A percentile compares a stretch with the other conserved stretches of the same genome.
Conservation (phyloP, 352 stramenopile genomes). For the Elongisporangium anandrum region DNA sequence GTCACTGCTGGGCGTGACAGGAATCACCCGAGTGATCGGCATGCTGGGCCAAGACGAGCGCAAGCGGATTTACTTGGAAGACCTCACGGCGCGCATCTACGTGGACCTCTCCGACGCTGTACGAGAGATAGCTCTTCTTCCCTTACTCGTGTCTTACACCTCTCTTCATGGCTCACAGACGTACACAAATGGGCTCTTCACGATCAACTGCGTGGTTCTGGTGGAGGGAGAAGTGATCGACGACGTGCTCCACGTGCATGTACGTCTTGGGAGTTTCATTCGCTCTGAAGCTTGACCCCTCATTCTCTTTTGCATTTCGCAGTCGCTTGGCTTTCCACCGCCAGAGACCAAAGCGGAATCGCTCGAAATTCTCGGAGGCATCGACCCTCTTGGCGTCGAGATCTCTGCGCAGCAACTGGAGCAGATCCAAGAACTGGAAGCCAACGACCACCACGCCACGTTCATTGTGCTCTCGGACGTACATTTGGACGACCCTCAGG, state of each 20-base stretch:
- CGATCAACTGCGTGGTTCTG: conserved; percentile 90
- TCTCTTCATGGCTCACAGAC: conserved; percentile 18
- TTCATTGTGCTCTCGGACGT: conserved; percentile 95
- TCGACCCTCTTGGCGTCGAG: conserved; percentile 82
- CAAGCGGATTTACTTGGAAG: conserved; percentile 73
- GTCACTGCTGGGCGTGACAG: conserved; percentile 76
- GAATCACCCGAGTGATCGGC: conserved; percentile 74
- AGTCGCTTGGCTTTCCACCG: conserved; percentile 90
- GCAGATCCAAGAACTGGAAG: conserved; percentile 78
- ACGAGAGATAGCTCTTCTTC: neutral
- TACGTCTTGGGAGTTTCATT: conserved; percentile 17
- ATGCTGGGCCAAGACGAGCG: conserved; percentile 85
- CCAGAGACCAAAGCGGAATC: conserved; percentile 81
- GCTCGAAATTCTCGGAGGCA: conserved; percentile 60
- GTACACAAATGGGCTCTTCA: conserved; percentile 88
- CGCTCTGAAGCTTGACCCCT: neutral
- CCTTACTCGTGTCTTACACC: neutral
- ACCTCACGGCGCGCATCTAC: conserved; percentile 79
- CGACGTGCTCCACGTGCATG: conserved; percentile 87
- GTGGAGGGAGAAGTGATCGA: conserved; percentile 93
- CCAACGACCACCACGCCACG: conserved; percentile 74
- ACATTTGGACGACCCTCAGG: conserved; percentile 89
- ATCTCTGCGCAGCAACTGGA: conserved; percentile 74
- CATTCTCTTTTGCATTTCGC: neutral
- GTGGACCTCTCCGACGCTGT: conserved; percentile 69